Percentiles rank a stretch among this genome's conserved stretches.
phyloP scores from a whole-genome alignment of 768 basidiomycete species.

The Leccinum obscurum region DNA sequence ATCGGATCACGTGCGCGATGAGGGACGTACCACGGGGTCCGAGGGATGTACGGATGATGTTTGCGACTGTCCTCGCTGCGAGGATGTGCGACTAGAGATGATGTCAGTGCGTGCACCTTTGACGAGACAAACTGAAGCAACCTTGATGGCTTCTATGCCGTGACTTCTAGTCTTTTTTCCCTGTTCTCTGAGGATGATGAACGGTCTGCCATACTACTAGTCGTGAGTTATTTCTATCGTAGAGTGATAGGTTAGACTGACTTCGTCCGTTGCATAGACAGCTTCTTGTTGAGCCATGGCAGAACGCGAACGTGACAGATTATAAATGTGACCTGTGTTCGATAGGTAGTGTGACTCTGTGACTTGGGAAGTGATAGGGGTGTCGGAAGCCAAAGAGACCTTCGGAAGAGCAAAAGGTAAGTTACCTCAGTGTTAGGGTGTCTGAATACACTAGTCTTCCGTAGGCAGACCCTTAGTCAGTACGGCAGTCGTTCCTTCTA shows the following conservation, averaged over 20 bases:
- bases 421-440: no score
- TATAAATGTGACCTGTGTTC: constrained; percentile 21
- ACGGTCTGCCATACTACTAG: constrained; percentile 86
- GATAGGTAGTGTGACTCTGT: constrained; percentile 30
- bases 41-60: constrained; percentile 92
- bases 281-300: constrained; percentile 47
- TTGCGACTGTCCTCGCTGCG: constrained; percentile 89
- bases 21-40: constrained; percentile 81
- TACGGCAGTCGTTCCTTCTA: no score
- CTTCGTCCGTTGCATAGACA: constrained; percentile 87
- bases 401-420: no score
- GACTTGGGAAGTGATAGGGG: not conserved
- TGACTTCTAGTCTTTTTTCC: constrained; percentile 88
- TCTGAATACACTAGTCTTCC: no score
- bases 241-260: constrained; percentile 29
- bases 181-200: constrained; percentile 96
- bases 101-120: not conserved
- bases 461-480: no score
- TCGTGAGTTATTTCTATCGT: constrained; percentile 8
- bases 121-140: constrained; percentile 28
- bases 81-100: constrained; percentile 82
- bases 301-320: constrained; percentile 30
- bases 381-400: no score
- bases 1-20: constrained; percentile 9
- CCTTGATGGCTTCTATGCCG: constrained; percentile 95